Evolutionary conservation across 768 basidiomycete species (phyloP), one percentile per base, ranked within the genome.

Genomic region (Tricholoma sp.): DNA sequence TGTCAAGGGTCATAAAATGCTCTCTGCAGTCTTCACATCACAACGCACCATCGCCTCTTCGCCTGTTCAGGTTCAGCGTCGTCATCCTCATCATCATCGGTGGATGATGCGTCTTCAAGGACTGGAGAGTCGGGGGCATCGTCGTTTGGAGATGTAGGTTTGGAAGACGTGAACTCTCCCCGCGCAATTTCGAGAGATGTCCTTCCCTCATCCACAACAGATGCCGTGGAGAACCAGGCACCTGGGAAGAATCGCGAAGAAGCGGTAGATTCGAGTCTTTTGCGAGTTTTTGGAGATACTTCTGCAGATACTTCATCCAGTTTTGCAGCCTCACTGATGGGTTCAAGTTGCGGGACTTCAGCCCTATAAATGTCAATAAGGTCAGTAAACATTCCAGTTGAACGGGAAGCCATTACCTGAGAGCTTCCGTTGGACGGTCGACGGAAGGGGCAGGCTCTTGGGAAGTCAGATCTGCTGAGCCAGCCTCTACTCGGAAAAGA

Each of bases 241-340:
- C 82, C 82, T 8, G 80, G 81, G 75, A 83, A 80, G 68, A 79
- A 77, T 48, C 77, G 72, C 11, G 80, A 81, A n/a, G 82, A 82
- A 3, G 80, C 70, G 0, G 79, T 78, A 9, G 82, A 81, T 62
- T 80, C 79, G n/a, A 76, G 70, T 50, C 80, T 69, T 12, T 70
- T 68, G 48, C 80, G 79, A 54, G 64, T 51, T 17, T 66, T 48
- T 12, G 59, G 56, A 24, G 69, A 60, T 28, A 63, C 49, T 32
- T 55, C 53, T 20, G 11, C 44, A 41, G 48, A 39, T 17, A 31
- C 9, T 24, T 3, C 44, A 17, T 56, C 57, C 44, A 34, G 24
- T 48, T 37, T 48, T 28, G 28, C 37, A 15, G 41, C 56, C 28
- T 66, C 63, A 24, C 60, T 45, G 29, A 59, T 42, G 12, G 64